Conservation (phyloP, 441 rosid genomes). For the Erysimum pusillum region DNA sequence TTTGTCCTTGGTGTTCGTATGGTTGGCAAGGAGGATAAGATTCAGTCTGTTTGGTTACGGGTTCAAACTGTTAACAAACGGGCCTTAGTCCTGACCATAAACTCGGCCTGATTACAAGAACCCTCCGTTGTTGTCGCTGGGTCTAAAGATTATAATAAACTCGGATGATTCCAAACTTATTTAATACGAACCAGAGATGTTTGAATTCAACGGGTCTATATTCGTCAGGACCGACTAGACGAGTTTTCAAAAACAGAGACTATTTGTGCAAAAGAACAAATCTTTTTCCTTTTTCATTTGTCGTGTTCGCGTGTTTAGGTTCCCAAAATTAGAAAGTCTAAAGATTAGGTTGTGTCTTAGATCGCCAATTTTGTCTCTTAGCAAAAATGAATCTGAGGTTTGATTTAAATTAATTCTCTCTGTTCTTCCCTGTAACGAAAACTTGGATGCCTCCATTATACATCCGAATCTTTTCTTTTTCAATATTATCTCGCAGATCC, state of each 20-base stretch:
- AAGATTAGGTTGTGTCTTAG: conserved; percentile 26
- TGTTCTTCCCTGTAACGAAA: conserved; percentile 27
- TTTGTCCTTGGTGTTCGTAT: neutral
- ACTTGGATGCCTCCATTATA: conserved; percentile 2
- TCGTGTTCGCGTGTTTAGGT: conserved; percentile 21
- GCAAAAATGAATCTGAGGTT: conserved; percentile 34
- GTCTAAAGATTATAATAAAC: neutral
- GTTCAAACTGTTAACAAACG: neutral
- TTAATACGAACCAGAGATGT: conserved; percentile 16
- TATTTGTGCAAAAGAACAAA: conserved; percentile 19
- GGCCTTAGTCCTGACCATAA: neutral
- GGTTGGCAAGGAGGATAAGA: conserved; percentile 7
- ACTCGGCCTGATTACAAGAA: neutral
- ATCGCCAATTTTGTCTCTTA: conserved; percentile 39
- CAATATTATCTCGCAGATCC: conserved; percentile 29
- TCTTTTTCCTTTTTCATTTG: conserved; percentile 2
- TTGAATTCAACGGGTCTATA: conserved; percentile 20
- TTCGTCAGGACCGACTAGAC: neutral
- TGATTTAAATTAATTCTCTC: neutral
- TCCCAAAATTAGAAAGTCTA: conserved; percentile 41
- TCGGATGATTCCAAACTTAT: conserved; percentile 29
- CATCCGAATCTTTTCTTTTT: neutral
- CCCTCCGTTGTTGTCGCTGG: neutral
- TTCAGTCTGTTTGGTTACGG: neutral
- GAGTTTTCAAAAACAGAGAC: conserved; percentile 19